These are phyloP conservation scores for Malus hybrid DNA, from an alignment of 331 rosid species.

Conservation along the genomic window DNA sequence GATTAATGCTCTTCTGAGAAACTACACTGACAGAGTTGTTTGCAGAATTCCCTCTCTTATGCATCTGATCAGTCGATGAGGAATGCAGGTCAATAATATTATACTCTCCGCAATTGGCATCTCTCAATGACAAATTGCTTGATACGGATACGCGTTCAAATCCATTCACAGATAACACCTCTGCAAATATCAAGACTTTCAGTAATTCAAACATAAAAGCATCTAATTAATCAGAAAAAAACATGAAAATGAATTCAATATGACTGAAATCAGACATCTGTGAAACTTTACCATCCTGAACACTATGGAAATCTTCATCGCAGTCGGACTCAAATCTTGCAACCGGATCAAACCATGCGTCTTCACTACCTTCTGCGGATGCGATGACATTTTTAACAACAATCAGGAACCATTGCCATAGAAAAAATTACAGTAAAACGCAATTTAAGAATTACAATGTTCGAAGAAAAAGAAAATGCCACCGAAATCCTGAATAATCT, in stretches of 20 bases:
- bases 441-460: constrained; percentile 8
- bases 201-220: neutral
- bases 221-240: neutral
- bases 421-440: neutral
- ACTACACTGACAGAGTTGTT: constrained; percentile 17
- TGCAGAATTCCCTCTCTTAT: constrained; percentile 29
- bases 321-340: constrained; percentile 73
- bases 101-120: constrained; percentile 37
- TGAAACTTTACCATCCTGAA: constrained; percentile 61
- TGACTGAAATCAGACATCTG: neutral
- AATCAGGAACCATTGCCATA: neutral
- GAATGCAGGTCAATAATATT: neutral
- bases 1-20: constrained; percentile 33
- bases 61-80: constrained; percentile 29
- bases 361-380: constrained; percentile 46
- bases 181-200: constrained; percentile 32
- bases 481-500: neutral
- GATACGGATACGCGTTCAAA: constrained; percentile 41
- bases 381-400: neutral
- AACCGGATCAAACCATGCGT: constrained; percentile 79
- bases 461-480: neutral
- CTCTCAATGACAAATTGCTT: constrained; percentile 38
- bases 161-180: constrained; percentile 47
- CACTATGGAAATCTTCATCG: constrained; percentile 85
- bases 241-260: neutral